Evolutionary conservation across 805 yeast species (phyloP).

Genomic region (Tetrapisispora phaffii): DNA sequence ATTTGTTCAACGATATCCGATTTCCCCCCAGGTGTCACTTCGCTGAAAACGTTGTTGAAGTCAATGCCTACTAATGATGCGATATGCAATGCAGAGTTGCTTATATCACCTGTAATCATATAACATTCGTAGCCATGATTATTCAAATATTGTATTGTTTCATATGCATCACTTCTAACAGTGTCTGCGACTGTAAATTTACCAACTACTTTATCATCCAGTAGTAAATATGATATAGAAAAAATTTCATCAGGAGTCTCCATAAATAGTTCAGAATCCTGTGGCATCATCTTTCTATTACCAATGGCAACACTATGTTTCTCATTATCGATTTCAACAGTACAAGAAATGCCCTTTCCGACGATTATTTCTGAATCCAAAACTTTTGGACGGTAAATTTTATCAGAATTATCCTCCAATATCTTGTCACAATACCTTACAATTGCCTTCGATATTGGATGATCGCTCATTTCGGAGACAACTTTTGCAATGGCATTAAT

Average conservation of each 20-base stretch:
- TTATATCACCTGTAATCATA: constrained; percentile 84
- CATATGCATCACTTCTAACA: constrained; percentile 53
- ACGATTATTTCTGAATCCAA: constrained; percentile 25
- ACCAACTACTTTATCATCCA: constrained; percentile 54
- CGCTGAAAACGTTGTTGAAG: constrained; percentile 54
- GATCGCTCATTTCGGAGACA: constrained; percentile 49
- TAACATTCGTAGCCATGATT: constrained; percentile 53
- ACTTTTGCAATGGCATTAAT: constrained; percentile 6
- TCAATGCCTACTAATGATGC: constrained; percentile 64
- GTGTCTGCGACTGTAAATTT: constrained; percentile 57
- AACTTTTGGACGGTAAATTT: constrained; percentile 5
- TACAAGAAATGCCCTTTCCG: constrained; percentile 32
- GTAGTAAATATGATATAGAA: constrained; percentile 47
- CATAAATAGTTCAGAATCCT: not conserved
- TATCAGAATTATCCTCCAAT: too few relatives aligned
- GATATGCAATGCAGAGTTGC: constrained; percentile 48
- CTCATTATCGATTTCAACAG: constrained; percentile 12
- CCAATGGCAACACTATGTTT: constrained; percentile 43
- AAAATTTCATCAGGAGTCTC: constrained; percentile 22
- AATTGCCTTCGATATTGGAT: constrained; percentile 77
- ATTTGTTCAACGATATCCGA: constrained; percentile 52
- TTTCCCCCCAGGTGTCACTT: constrained; percentile 69
- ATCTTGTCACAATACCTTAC: constrained; percentile 29
- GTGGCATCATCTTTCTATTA: constrained; percentile 34
- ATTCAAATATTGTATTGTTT: constrained; percentile 47